Evolutionary conservation across 1,284 basidiomycete genomes (phyloP).

Genomic region (Ceratobasidium sp.): DNA sequence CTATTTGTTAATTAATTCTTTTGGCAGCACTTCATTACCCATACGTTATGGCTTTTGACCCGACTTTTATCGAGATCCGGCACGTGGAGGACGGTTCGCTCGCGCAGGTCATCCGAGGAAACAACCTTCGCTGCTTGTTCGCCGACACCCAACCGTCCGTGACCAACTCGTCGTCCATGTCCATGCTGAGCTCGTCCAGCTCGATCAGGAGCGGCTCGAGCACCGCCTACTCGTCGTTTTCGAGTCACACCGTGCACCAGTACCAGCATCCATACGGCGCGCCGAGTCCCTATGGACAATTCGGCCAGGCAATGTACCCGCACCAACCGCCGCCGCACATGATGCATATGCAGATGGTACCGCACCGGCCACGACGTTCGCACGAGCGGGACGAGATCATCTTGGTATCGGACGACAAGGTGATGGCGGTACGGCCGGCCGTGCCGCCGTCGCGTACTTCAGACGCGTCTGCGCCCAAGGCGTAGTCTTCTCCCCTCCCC

Average conservation of each 20-base stretch:
- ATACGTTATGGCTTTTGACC: conserved; percentile 97
- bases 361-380: conserved; percentile 44
- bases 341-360: conserved; percentile 5
- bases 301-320: conserved; percentile 55
- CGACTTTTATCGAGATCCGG: conserved; percentile 95
- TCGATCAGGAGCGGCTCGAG: conserved; percentile 52
- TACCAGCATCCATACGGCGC: conserved; percentile 58
- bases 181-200: conserved; percentile 54
- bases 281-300: conserved; percentile 55
- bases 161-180: neutral
- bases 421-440: too few relatives aligned
- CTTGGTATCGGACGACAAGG: too few relatives aligned
- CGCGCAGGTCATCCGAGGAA: conserved; percentile 95
- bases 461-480: too few relatives aligned
- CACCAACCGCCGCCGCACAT: conserved; percentile 26
- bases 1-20: too few relatives aligned
- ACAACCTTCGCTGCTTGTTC: conserved; percentile 89
- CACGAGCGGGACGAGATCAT: conserved; percentile 58
- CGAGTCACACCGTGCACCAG: conserved; percentile 51
- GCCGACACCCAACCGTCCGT: conserved; percentile 92
- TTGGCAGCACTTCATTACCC: conserved; percentile 90
- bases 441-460: conserved; percentile 51
- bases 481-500: too few relatives aligned
- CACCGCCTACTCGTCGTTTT: conserved; percentile 57
- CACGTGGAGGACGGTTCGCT: conserved; percentile 94